Evolutionary conservation across 148 eudicot species (phyloP), one percentile per base, ranked within the genome.

Genomic region (Silene latifolia): DNA sequence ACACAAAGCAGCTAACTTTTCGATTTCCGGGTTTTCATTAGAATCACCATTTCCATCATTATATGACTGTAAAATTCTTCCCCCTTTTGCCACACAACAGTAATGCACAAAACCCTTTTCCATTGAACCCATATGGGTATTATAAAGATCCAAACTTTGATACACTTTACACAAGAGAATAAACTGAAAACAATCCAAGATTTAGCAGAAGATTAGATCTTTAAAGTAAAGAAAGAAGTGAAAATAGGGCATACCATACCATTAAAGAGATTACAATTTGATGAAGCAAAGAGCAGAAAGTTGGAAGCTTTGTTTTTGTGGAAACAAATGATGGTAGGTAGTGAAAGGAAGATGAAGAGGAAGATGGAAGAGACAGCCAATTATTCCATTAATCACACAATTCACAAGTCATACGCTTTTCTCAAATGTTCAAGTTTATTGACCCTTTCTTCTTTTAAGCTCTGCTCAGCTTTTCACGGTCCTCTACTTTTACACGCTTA

Each of bases 51-150:
- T 51, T 24, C 18, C 42, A 53, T 23, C 32, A 47, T 51, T 79
- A 78, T 88, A 86, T 6, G 82, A 81, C 75, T 85, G 89, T 62
- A 90, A 72, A 69, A 87, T 61, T 65, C 69, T 78, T 61, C 87
- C 89, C 24, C 84, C 88, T 76, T 86, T 89, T 18, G 84, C 88
- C 3, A 89, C 89, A 73, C 87, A 91, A 66, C 93, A 89, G 74
- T 87, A 87, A 69, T 73, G 74, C 29, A 91, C 85, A 74, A 83
- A 85, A 72, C 82, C 91, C 88, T 85, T 78, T 15, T 78, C 81
- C 59, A 78, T 67, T 8, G 77, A 73, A 66, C 48, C 62, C 74
- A 71, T 87, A 1, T 35, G 4, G 2, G 5, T 32, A 7, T 7
- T 19, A 64, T 27, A 27, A 29, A 25, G 64, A 60, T 24, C 24